A percentile compares a stretch with the other conserved stretches of the same genome.
Evolutionary conservation across 805 yeast genomes (phyloP).

Genomic region (Wickerhamomyces queroliae): DNA sequence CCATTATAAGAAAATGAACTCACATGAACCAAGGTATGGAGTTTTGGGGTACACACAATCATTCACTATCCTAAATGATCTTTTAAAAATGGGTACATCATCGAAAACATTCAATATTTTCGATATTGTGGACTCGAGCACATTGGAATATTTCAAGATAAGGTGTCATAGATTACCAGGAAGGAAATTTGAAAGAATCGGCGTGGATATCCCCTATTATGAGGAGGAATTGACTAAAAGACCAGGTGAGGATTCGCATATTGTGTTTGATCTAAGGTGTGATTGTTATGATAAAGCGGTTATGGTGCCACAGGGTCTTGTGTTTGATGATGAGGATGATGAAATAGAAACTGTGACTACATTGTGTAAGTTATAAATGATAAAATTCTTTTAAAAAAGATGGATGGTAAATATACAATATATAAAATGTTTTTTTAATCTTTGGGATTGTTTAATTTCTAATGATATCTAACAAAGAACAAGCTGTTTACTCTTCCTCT

Average conservation of each 20-base stretch:
- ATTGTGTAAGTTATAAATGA: not conserved
- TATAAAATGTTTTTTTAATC: too few species aligned
- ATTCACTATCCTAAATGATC: not conserved
- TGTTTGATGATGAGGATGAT: not conserved
- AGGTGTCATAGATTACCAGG: not conserved
- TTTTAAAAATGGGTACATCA: not conserved
- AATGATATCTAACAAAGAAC: not conserved
- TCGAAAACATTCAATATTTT: not conserved
- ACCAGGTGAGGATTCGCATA: not conserved
- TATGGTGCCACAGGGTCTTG: not conserved
- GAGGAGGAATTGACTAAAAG: not conserved
- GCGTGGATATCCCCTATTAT: too few species aligned
- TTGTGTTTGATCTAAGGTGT: not conserved
- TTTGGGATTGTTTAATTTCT: too few species aligned
- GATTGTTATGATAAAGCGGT: not conserved
- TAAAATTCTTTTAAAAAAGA: not conserved
- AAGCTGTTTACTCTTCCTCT: constrained; percentile 24
- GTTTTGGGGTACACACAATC: too few species aligned
- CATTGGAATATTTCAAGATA: not conserved
- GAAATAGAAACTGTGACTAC: not conserved
- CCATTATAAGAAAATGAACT: not conserved
- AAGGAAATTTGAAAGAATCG: not conserved
- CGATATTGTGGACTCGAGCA: constrained; percentile 1
- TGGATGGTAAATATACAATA: too few species aligned
- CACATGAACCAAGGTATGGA: not conserved